A percentile compares a stretch with the other conserved stretches of the same genome.
Evolutionary conservation across 257 asterid species (phyloP).

Genomic region (Scutellaria barbata): DNA sequence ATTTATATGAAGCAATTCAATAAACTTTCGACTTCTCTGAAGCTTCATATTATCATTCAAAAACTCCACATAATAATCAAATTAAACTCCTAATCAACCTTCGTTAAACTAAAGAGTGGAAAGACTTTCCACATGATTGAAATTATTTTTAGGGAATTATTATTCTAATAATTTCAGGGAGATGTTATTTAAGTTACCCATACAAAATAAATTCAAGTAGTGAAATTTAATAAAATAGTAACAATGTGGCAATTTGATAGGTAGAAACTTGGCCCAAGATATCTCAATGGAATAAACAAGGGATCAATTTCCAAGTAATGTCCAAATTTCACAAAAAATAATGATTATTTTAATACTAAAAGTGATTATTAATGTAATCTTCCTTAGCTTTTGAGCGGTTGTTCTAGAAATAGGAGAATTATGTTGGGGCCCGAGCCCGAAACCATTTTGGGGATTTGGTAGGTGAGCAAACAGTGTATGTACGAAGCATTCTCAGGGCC

Average conservation of each 20-base stretch:
- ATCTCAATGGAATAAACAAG: constrained; percentile 5
- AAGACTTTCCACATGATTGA: too few species aligned
- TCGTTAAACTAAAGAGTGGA: too few species aligned
- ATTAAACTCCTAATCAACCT: too few species aligned
- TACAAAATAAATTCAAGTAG: too few species aligned
- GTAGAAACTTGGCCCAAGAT: constrained; percentile 18
- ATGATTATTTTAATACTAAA: constrained; percentile 13
- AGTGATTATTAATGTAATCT: constrained; percentile 31
- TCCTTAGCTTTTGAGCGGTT: constrained; percentile 38
- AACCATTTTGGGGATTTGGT: constrained; percentile 42
- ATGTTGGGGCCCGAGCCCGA: constrained; percentile 43
- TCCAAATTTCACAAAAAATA: constrained; percentile 13
- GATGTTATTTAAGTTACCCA: too few species aligned
- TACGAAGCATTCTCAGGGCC: constrained; percentile 35
- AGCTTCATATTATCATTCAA: too few species aligned
- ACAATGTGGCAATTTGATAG: constrained; percentile 35
- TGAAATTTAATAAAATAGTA: not conserved
- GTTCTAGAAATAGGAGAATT: constrained; percentile 33
- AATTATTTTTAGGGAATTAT: too few species aligned
- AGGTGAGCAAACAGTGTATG: constrained; percentile 44
- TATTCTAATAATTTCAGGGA: too few species aligned
- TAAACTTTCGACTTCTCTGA: too few species aligned
- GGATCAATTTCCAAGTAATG: constrained; percentile 37
- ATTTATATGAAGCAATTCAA: too few species aligned
- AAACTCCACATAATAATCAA: too few species aligned